Percentiles rank a stretch among this genome's conserved stretches.
Conservation (phyloP, 2,329 filamentous ascomycete species). For the Leptographium radiaticola region DNA sequence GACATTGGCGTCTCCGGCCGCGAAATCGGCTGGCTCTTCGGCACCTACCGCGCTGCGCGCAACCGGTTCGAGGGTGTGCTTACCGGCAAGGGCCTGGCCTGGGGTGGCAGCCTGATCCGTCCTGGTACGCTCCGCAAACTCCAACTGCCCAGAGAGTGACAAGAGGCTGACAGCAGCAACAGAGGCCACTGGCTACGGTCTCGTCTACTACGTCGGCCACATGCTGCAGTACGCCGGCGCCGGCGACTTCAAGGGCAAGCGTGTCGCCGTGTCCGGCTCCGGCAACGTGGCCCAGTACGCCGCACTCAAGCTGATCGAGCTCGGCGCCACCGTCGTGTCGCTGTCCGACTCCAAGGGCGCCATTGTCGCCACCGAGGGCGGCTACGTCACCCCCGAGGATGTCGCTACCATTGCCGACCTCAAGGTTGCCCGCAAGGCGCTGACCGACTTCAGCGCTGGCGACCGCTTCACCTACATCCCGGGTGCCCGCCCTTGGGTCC, state of each 20-base stretch:
- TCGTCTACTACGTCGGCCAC: constrained; percentile 92
- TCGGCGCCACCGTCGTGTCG: constrained; percentile 83
- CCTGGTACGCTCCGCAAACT: constrained; percentile 29
- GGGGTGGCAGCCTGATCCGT: constrained; percentile 88
- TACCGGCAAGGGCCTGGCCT: constrained; percentile 85
- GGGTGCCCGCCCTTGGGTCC: constrained; percentile 80
- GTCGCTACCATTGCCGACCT: constrained; percentile 67
- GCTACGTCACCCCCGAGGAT: constrained; percentile 66
- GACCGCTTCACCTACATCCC: constrained; percentile 73
- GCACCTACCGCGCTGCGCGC: constrained; percentile 75
- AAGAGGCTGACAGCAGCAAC: not conserved
- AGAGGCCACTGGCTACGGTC: constrained; percentile 87
- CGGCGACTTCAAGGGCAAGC: constrained; percentile 80
- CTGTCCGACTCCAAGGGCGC: constrained; percentile 86
- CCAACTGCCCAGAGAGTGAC: constrained; percentile 15
- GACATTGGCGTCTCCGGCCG: constrained; percentile 90
- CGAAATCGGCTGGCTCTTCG: constrained; percentile 92
- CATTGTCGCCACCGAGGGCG: constrained; percentile 55
- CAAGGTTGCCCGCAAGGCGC: constrained; percentile 76
- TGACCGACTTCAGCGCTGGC: constrained; percentile 54
- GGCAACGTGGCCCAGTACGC: constrained; percentile 98
- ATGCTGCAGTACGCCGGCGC: constrained; percentile 88
- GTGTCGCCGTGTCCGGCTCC: constrained; percentile 88
- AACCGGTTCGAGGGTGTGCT: constrained; percentile 94
- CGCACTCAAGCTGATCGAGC: constrained; percentile 90